A percentile compares a stretch with the other conserved stretches of the same genome.
These are phyloP conservation scores for Oenanthe sinensis DNA, from an alignment of 129 eudicot species.

Conservation along the genomic window DNA sequence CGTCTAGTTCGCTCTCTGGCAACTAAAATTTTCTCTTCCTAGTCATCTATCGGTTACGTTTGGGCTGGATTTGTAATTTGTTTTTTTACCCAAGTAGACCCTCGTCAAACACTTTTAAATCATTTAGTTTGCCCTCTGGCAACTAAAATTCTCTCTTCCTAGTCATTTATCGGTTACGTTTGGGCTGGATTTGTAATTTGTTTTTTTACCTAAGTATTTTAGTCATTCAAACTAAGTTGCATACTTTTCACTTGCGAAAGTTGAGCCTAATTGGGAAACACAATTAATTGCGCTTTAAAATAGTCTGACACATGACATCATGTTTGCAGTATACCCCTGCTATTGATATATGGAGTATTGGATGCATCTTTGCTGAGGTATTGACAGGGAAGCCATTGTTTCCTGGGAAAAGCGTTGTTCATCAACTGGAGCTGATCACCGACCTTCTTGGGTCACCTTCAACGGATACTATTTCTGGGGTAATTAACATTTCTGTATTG, in stretches of 20 bases:
- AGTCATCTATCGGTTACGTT: background rate
- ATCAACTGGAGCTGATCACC: slow-evolving; percentile 81
- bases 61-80: background rate
- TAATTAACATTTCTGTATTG: slow-evolving; percentile 14
- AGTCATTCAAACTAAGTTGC: background rate
- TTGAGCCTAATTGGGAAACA: background rate
- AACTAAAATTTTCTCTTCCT: background rate
- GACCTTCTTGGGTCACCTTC: slow-evolving; percentile 97
- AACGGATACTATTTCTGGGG: slow-evolving; percentile 74
- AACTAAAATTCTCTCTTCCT: background rate
- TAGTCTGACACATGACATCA: slow-evolving; percentile 13
- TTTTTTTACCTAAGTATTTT: too few relatives aligned
- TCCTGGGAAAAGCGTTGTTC: slow-evolving; percentile 98
- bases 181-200: background rate
- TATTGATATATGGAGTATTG: slow-evolving; percentile 95
- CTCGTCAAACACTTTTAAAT: background rate
- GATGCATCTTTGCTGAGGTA: slow-evolving; percentile 93
- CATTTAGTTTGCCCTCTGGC: background rate
- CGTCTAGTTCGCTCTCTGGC: background rate
- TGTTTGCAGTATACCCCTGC: slow-evolving; percentile 94
- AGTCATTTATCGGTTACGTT: background rate
- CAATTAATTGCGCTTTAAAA: background rate
- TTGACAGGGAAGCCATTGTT: slow-evolving; percentile 87
- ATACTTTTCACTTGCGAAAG: too few relatives aligned
- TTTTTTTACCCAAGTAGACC: too few relatives aligned